Evolutionary conservation across 23 red algal genomes (phyloP).

Genomic region (Gracilariopsis chorda): DNA sequence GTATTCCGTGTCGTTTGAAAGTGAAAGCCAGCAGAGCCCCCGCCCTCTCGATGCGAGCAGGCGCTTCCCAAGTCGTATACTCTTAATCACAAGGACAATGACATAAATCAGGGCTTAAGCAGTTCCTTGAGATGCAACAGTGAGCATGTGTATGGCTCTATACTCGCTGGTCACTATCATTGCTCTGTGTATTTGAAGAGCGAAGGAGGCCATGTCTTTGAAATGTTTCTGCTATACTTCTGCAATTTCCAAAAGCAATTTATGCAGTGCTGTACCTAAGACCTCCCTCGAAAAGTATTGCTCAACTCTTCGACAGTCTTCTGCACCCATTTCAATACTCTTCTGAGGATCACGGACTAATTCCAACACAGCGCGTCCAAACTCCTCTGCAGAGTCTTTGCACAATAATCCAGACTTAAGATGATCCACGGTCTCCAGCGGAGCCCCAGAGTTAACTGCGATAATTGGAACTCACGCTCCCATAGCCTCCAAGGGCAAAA

Average conservation of each 20-base stretch:
- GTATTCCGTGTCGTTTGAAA: too few relatives aligned
- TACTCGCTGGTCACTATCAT: too few relatives aligned
- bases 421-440: constrained; percentile 81
- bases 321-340: background rate
- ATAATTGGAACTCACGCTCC: constrained; percentile 76
- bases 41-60: too few relatives aligned
- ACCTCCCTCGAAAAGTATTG: constrained; percentile 32
- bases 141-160: too few relatives aligned
- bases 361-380: constrained; percentile 43
- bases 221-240: background rate
- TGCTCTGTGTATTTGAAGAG: too few relatives aligned
- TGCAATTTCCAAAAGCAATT: background rate
- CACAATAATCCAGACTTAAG: constrained; percentile 82
- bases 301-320: constrained; percentile 8
- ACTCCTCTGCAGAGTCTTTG: constrained; percentile 18
- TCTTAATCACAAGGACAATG: too few relatives aligned
- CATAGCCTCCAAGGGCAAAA: constrained; percentile 98
- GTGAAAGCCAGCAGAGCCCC: too few relatives aligned
- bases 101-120: too few relatives aligned
- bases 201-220: too few relatives aligned
- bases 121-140: too few relatives aligned
- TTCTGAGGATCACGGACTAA: background rate
- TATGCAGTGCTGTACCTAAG: constrained; percentile 37
- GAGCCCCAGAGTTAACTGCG: constrained; percentile 79
- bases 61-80: too few relatives aligned